Conservation (phyloP, 73 alveolate genomes). For the Tetrahymena elliotti region DNA sequence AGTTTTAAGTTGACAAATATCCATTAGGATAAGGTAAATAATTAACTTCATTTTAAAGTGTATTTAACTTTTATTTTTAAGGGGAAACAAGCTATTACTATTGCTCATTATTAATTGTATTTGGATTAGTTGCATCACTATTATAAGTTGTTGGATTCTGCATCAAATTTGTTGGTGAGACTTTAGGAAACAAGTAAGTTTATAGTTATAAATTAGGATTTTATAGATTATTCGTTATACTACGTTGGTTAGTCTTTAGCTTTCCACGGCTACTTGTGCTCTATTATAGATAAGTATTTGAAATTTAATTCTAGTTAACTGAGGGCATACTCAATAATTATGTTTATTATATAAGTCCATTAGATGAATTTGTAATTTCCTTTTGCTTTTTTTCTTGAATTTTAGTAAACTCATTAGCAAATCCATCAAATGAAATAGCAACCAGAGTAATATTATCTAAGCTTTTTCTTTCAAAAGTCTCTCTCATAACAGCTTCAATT, state of each 20-base stretch:
- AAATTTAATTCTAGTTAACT: background rate
- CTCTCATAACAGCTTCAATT: constrained; percentile 76
- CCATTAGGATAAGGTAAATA: background rate
- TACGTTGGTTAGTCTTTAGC: background rate
- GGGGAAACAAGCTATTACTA: background rate
- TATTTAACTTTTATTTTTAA: background rate
- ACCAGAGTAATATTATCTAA: constrained; percentile 67
- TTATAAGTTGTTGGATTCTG: background rate
- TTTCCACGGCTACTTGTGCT: background rate
- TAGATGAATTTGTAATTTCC: background rate
- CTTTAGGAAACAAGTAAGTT: background rate
- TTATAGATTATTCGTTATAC: background rate
- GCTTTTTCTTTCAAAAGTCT: constrained; percentile 69
- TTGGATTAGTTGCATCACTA: background rate
- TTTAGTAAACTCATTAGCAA: background rate
- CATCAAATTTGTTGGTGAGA: background rate
- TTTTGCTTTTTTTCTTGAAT: background rate
- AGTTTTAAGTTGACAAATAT: background rate
- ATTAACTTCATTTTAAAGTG: background rate
- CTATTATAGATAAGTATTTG: background rate
- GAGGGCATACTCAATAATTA: background rate
- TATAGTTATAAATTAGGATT: background rate
- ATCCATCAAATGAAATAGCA: background rate
- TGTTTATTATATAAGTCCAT: background rate
- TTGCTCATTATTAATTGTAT: background rate